These are phyloP conservation scores for Fusarium nisikadoi DNA, from an alignment of 2,329 filamentous ascomycete species.

Conservation along the genomic window DNA sequence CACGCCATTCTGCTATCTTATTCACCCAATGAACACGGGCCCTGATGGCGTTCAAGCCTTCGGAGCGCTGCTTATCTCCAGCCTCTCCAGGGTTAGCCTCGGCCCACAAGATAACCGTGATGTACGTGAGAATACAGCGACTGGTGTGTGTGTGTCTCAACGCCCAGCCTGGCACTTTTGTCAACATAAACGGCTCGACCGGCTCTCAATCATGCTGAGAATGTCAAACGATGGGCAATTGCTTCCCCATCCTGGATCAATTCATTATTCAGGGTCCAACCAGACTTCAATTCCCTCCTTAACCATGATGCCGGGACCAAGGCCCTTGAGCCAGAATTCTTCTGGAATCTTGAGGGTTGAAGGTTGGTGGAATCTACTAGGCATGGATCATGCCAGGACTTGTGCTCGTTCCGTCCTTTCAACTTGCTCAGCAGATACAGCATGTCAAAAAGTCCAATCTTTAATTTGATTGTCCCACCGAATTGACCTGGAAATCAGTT, in stretches of 20 bases:
- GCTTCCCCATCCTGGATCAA: constrained; percentile 6
- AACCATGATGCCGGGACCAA: constrained; percentile 1
- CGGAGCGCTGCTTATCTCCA: constrained; percentile 42
- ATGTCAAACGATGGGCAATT: constrained; percentile 1
- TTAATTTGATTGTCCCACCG: constrained; percentile 11
- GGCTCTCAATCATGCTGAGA: constrained; percentile 19
- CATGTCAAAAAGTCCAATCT: background rate
- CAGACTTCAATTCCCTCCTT: background rate
- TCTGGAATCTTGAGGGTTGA: constrained; percentile 10
- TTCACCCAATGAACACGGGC: constrained; percentile 29
- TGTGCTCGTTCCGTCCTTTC: background rate
- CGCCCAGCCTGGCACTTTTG: constrained; percentile 35
- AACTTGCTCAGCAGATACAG: background rate
- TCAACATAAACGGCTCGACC: constrained; percentile 27
- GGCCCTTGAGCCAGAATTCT: constrained; percentile 7
- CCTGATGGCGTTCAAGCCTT: constrained; percentile 31
- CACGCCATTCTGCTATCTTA: constrained; percentile 30
- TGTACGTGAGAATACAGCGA: constrained; percentile 10
- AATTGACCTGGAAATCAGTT: background rate
- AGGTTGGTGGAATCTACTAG: background rate
- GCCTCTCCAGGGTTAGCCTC: constrained; percentile 41
- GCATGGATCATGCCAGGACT: background rate
- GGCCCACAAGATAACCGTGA: constrained; percentile 30
- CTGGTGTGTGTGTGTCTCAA: constrained; percentile 6
- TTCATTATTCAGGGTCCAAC: constrained; percentile 18